phyloP scores from a whole-genome alignment of 176 grass and related monocot species.

The Oryza meridionalis region DNA sequence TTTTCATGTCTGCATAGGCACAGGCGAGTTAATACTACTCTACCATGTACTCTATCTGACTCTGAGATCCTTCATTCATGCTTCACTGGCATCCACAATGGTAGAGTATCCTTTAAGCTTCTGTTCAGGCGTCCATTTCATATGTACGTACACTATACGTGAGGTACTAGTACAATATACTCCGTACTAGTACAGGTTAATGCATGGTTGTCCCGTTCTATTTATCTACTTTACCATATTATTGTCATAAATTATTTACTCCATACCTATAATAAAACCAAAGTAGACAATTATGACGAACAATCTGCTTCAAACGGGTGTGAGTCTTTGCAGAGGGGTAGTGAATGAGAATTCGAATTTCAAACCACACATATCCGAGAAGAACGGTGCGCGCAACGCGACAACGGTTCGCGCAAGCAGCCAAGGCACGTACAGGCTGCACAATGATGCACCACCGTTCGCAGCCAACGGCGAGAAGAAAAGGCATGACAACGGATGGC shows the following conservation, averaged over 20 bases:
- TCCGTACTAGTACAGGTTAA: too few species aligned
- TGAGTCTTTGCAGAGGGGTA: background rate
- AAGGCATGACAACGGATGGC: background rate
- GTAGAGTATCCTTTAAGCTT: background rate
- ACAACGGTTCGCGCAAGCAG: conserved; percentile 22
- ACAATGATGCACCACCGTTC: background rate
- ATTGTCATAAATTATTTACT: too few species aligned
- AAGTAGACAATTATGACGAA: too few species aligned
- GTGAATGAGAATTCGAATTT: conserved; percentile 9
- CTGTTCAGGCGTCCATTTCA: background rate
- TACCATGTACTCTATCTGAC: background rate
- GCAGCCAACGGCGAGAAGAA: background rate
- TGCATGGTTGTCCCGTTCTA: too few species aligned
- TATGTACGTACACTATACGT: background rate
- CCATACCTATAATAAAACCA: too few species aligned
- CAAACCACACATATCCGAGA: background rate
- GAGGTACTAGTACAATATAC: background rate
- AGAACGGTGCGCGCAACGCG: background rate
- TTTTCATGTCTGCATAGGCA: background rate
- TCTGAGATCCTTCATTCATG: background rate
- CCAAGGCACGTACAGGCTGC: background rate
- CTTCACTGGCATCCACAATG: conserved; percentile 2
- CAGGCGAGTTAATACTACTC: background rate
- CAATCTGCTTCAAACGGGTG: too few species aligned
- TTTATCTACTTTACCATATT: too few species aligned